Evolutionary conservation across 2,329 filamentous ascomycete species (phyloP).

Genomic region (Colletotrichum sp.): DNA sequence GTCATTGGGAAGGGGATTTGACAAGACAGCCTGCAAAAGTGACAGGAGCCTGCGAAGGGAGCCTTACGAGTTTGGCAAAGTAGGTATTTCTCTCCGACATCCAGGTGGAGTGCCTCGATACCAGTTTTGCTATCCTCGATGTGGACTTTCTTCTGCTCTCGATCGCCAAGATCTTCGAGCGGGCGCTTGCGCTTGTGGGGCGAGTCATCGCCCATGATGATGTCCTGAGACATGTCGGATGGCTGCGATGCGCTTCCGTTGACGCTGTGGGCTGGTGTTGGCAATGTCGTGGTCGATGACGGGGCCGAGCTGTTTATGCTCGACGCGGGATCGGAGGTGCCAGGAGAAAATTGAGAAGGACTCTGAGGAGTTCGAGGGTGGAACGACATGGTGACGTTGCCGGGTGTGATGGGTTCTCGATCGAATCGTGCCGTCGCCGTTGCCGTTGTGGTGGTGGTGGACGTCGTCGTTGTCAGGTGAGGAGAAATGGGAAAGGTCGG

Average conservation of each 20-base stretch:
- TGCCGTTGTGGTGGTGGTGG: conserved; percentile 41
- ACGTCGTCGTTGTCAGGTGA: conserved; percentile 29
- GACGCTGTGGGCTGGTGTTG: conserved; percentile 68
- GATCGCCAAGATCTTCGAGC: conserved; percentile 60
- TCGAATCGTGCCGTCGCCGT: conserved; percentile 7
- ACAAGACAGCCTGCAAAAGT: conserved; percentile 19
- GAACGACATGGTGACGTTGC: conserved; percentile 64
- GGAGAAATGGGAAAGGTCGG: conserved; percentile 11
- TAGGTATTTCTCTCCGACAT: conserved; percentile 72
- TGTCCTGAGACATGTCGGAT: conserved; percentile 47
- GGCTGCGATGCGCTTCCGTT: conserved; percentile 57
- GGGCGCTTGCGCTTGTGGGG: conserved; percentile 68
- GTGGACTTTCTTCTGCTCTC: conserved; percentile 66
- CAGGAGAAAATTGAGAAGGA: conserved; percentile 66
- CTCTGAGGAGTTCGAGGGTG: conserved; percentile 73
- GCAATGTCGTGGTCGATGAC: conserved; percentile 58
- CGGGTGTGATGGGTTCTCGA: conserved; percentile 25
- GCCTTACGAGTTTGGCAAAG: conserved; percentile 72
- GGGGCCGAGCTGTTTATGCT: conserved; percentile 59
- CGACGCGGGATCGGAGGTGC: conserved; percentile 55
- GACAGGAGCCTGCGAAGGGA: conserved; percentile 44
- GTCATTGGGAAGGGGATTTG: neutral
- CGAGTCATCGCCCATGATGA: conserved; percentile 54
- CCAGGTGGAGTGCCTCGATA: conserved; percentile 69
- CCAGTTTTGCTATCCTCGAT: conserved; percentile 65